A percentile compares a stretch with the other conserved stretches of the same genome.
Conservation (phyloP, 2,329 filamentous ascomycete species). For the Didymellaceae sp. region DNA sequence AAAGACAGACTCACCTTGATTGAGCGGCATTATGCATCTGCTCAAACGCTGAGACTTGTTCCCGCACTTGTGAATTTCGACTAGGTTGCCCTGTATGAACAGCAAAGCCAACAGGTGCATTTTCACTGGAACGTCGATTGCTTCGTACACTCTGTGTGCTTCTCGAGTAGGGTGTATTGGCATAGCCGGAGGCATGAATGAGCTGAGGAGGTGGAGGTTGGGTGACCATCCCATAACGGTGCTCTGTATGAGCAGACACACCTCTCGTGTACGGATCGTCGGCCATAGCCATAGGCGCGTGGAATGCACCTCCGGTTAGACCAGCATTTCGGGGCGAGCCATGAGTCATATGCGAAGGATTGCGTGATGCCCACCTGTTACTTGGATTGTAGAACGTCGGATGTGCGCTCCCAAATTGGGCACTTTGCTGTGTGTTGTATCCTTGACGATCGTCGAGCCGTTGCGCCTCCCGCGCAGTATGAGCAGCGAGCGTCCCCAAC, state of each 20-base stretch:
- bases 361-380: background rate
- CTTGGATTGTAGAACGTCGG: background rate
- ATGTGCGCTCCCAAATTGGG: background rate
- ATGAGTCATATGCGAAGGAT: background rate
- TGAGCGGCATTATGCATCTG: slow-evolving; percentile 19
- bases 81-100: background rate
- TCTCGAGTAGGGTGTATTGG: slow-evolving; percentile 7
- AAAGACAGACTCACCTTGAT: slow-evolving; percentile 14
- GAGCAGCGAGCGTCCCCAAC: slow-evolving; percentile 3
- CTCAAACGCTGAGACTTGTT: slow-evolving; percentile 25
- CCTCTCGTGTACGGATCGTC: slow-evolving; percentile 16
- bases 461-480: slow-evolving; percentile 7
- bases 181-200: background rate
- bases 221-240: background rate
- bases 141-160: slow-evolving; percentile 7
- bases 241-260: slow-evolving; percentile 4
- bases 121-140: slow-evolving; percentile 34
- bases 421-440: background rate
- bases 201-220: background rate
- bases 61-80: slow-evolving; percentile 21
- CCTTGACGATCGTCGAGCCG: slow-evolving; percentile 1
- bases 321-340: background rate
- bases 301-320: background rate
- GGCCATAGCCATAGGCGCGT: slow-evolving; percentile 6
- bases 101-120: slow-evolving; percentile 18